phyloP scores from a whole-genome alignment of 1,284 basidiomycete genomes.

The Malassezia arunalokei region DNA sequence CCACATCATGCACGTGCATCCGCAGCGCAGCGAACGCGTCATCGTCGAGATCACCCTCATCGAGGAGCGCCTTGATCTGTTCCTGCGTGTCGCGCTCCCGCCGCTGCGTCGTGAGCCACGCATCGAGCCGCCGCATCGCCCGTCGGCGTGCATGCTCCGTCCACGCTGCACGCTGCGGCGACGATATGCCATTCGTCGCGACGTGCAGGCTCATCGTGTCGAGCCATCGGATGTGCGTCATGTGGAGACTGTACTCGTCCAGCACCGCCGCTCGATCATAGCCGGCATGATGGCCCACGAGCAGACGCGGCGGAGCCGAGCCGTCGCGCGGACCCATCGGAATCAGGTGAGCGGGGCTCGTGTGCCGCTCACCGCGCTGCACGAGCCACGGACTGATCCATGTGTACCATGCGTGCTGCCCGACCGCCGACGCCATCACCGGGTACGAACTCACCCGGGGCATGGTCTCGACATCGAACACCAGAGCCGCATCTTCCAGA shows the following conservation, averaged over 20 bases:
- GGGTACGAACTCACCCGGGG: conserved; percentile 68
- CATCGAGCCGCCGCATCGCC: conserved; percentile 51
- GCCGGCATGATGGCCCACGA: conserved; percentile 89
- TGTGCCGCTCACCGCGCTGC: conserved; percentile 50
- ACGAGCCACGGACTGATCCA: conserved; percentile 94
- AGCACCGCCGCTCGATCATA: conserved; percentile 74
- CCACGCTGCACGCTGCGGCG: conserved; percentile 87
- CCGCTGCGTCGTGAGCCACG: conserved; percentile 38
- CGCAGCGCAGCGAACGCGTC: conserved; percentile 17
- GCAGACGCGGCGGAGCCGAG: conserved; percentile 52
- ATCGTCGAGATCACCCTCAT: conserved; percentile 44
- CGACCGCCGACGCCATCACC: conserved; percentile 78
- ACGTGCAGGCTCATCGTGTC: conserved; percentile 94
- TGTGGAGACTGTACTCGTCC: conserved; percentile 69
- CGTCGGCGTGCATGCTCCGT: conserved; percentile 61
- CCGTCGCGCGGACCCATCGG: conserved; percentile 51
- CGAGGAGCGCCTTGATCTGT: conserved; percentile 1
- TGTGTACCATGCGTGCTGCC: conserved; percentile 75
- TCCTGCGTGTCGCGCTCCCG: conserved; percentile 40
- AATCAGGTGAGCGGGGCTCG: conserved; percentile 61
- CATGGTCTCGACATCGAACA: conserved; percentile 90
- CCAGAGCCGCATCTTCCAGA: conserved; percentile 59
- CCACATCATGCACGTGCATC: conserved; percentile 3
- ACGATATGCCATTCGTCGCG: conserved; percentile 85
- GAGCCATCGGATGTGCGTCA: conserved; percentile 67